These are phyloP conservation scores for Stentor coeruleus DNA, from an alignment of 73 alveolate species.

Conservation along the genomic window DNA sequence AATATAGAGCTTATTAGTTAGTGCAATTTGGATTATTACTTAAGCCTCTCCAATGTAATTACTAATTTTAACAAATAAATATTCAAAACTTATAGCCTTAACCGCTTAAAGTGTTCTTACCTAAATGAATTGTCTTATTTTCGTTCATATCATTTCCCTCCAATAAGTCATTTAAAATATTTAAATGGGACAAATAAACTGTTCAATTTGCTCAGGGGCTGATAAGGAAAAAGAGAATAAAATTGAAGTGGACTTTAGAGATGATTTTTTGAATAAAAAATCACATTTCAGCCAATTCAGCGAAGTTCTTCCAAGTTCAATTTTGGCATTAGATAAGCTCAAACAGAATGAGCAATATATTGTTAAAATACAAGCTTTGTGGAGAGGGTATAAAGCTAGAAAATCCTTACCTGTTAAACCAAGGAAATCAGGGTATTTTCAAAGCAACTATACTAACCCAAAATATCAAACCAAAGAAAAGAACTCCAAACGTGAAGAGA, in stretches of 20 bases:
- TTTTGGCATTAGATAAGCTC: neutral
- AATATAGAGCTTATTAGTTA: too few relatives aligned
- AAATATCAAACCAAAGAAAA: neutral
- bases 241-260: neutral
- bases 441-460: neutral
- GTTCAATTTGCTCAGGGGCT: constrained; percentile 2
- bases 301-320: neutral
- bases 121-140: too few relatives aligned
- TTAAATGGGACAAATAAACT: constrained; percentile 19
- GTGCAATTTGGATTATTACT: too few relatives aligned
- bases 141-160: too few relatives aligned
- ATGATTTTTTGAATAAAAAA: neutral
- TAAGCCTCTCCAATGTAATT: too few relatives aligned
- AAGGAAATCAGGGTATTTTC: neutral
- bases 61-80: too few relatives aligned
- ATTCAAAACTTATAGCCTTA: too few relatives aligned
- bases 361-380: neutral
- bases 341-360: neutral
- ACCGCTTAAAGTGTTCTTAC: too few relatives aligned
- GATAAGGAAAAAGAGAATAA: constrained; percentile 6
- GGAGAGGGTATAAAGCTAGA: constrained; percentile 10
- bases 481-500: too few relatives aligned
- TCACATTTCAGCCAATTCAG: neutral
- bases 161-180: too few relatives aligned
- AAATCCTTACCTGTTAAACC: neutral